Conservation (phyloP, 306 rosid species). For the Argentina anserina region DNA sequence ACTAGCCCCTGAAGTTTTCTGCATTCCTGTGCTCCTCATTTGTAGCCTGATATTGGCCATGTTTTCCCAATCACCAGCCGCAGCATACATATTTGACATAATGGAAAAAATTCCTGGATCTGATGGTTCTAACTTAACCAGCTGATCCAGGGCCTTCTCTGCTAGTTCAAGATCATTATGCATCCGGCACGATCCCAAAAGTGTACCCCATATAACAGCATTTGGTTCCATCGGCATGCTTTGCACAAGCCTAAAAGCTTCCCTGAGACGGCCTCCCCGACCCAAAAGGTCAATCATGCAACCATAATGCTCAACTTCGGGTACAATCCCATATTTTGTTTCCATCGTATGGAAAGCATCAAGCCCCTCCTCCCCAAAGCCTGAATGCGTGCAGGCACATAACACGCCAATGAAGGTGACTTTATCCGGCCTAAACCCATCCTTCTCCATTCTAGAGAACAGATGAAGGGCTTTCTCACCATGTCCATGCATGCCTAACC, state of each 20-base stretch:
- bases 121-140: constrained; percentile 49
- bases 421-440: constrained; percentile 66
- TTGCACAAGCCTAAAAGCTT: constrained; percentile 63
- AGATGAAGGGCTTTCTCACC: constrained; percentile 65
- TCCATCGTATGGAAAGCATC: constrained; percentile 60
- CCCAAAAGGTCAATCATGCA: constrained; percentile 85
- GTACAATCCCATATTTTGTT: constrained; percentile 55
- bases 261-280: constrained; percentile 69
- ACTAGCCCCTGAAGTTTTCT: constrained; percentile 82
- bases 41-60: constrained; percentile 55
- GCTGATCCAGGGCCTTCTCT: constrained; percentile 43
- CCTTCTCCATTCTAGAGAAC: constrained; percentile 56
- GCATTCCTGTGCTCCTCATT: constrained; percentile 58
- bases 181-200: constrained; percentile 80
- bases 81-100: constrained; percentile 80
- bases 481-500: constrained; percentile 71
- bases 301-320: constrained; percentile 71
- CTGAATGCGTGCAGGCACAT: constrained; percentile 79
- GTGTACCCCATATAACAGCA: constrained; percentile 60
- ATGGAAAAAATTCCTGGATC: constrained; percentile 66
- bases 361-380: constrained; percentile 67
- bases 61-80: constrained; percentile 70
- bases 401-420: constrained; percentile 65
- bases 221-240: constrained; percentile 82
- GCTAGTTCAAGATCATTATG: constrained; percentile 70